These are phyloP conservation scores for Syncephalastrum monosporum DNA, from an alignment of 371 early-diverging fungal species.

Conservation along the genomic window DNA sequence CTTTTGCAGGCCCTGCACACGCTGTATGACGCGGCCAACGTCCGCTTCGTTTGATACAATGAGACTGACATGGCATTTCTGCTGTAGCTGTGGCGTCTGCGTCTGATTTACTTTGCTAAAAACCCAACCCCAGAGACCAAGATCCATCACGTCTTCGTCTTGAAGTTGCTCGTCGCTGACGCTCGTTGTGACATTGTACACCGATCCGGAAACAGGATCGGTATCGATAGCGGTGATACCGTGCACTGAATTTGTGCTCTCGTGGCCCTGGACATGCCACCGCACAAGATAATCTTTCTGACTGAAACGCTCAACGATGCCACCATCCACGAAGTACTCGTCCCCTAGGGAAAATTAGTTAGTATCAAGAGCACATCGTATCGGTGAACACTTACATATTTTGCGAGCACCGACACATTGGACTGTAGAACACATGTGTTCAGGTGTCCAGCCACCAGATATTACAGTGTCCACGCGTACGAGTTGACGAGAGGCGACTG, in stretches of 20 bases:
- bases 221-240: conserved; percentile 54
- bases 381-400: conserved; percentile 23
- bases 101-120: conserved; percentile 11
- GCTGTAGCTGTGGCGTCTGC: background rate
- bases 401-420: conserved; percentile 42
- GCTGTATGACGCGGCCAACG: background rate
- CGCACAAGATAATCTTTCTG: conserved; percentile 55
- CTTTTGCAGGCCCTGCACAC: conserved; percentile 9
- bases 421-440: conserved; percentile 47
- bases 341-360: conserved; percentile 40
- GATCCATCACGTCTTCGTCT: conserved; percentile 25
- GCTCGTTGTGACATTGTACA: conserved; percentile 55
- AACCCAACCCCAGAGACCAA: conserved; percentile 58
- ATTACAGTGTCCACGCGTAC: conserved; percentile 50
- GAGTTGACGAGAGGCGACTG: conserved; percentile 11
- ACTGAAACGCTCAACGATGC: conserved; percentile 51
- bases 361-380: background rate
- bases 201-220: conserved; percentile 48
- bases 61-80: background rate
- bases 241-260: background rate
- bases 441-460: conserved; percentile 50
- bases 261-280: conserved; percentile 15
- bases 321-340: conserved; percentile 45
- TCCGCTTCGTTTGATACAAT: background rate
- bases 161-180: conserved; percentile 32